These are phyloP conservation scores for Trichophyton mentagrophytes DNA, from an alignment of 2,329 filamentous ascomycete genomes.

Conservation along the genomic window DNA sequence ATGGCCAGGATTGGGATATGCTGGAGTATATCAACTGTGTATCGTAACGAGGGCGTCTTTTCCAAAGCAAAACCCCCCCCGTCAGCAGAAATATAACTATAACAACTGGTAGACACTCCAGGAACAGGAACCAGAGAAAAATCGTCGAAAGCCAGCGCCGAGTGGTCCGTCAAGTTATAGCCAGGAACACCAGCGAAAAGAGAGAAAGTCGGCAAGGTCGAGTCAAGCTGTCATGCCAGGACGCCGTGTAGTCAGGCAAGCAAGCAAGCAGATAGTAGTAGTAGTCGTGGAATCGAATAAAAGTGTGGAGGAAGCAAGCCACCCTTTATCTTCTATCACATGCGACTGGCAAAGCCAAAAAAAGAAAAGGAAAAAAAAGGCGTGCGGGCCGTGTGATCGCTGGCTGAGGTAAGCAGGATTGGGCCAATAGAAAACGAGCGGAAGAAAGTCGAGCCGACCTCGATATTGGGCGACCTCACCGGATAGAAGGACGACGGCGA, in stretches of 20 bases:
- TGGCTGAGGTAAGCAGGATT: not conserved
- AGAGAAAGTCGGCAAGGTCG: not conserved
- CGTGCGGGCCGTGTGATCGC: slow-evolving; percentile 1
- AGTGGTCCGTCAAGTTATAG: not conserved
- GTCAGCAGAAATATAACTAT: not conserved
- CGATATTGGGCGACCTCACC: too few species aligned
- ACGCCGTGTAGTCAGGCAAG: not conserved
- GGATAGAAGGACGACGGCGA: not conserved
- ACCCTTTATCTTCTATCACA: not conserved
- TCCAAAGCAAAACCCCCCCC: not conserved
- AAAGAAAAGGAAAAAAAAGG: not conserved
- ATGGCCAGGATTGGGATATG: not conserved
- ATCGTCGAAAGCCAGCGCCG: not conserved
- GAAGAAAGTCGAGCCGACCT: not conserved
- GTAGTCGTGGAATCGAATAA: not conserved
- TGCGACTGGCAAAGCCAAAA: not conserved
- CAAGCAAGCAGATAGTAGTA: not conserved
- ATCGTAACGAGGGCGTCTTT: not conserved
- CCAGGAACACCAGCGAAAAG: too few species aligned
- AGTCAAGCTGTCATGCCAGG: not conserved
- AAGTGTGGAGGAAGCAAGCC: not conserved
- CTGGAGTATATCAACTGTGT: not conserved
- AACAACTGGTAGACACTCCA: not conserved
- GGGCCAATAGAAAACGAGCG: not conserved
- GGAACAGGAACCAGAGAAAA: not conserved